These are phyloP conservation scores for Fusarium euwallaceae DNA, from an alignment of 2,329 filamentous ascomycete species.

Conservation along the genomic window DNA sequence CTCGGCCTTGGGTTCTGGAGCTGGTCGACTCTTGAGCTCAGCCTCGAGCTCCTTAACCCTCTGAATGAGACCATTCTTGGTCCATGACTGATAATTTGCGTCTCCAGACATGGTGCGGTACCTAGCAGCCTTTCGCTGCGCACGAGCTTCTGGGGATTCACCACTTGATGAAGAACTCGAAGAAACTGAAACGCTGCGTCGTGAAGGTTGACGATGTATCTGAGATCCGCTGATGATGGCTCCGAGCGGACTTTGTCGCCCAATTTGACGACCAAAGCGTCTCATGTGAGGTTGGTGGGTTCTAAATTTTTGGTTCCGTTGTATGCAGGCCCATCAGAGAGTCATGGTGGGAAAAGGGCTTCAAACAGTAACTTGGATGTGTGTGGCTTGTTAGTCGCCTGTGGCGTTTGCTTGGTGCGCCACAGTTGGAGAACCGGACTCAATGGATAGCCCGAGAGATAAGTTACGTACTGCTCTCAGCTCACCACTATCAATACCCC, in stretches of 20 bases:
- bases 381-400: constrained; percentile 36
- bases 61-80: constrained; percentile 74
- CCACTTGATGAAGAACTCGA: constrained; percentile 40
- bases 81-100: constrained; percentile 74
- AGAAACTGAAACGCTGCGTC: constrained; percentile 15
- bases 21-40: constrained; percentile 67
- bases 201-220: constrained; percentile 13
- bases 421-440: constrained; percentile 24
- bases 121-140: constrained; percentile 29
- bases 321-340: constrained; percentile 42
- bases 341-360: constrained; percentile 41
- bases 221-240: constrained; percentile 29
- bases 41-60: constrained; percentile 77
- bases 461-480: constrained; percentile 45
- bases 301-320: constrained; percentile 40
- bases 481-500: constrained; percentile 34
- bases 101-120: constrained; percentile 50
- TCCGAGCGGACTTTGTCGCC: constrained; percentile 46
- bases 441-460: constrained; percentile 25
- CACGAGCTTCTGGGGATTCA: constrained; percentile 30
- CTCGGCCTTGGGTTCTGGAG: constrained; percentile 33
- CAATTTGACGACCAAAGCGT: constrained; percentile 41
- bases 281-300: constrained; percentile 49
- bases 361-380: constrained; percentile 25
- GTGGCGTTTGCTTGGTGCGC: constrained; percentile 31